These are phyloP conservation scores for Tulasnella sp. DNA, from an alignment of 768 basidiomycete species.

Conservation along the genomic window DNA sequence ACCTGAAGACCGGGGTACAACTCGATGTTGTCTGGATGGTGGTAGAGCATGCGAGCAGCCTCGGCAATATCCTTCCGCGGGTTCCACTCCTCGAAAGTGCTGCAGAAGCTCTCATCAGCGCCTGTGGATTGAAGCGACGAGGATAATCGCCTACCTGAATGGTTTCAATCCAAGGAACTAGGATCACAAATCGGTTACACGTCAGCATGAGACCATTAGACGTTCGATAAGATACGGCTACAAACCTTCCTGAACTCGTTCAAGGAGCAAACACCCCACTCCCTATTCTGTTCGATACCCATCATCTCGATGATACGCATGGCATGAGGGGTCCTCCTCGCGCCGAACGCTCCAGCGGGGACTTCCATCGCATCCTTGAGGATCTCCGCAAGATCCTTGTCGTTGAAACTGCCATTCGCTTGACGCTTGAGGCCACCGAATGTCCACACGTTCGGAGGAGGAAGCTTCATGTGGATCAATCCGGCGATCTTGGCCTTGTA, in stretches of 20 bases:
- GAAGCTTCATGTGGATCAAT: background rate
- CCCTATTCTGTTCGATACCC: conserved; percentile 42
- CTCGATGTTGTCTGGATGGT: conserved; percentile 16
- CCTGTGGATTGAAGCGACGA: no score
- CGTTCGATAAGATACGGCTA: background rate
- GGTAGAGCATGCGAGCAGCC: conserved; percentile 15
- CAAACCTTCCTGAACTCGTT: conserved; percentile 3
- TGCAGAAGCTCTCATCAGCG: no score
- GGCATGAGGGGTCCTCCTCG: conserved; percentile 36
- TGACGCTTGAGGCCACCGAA: conserved; percentile 28
- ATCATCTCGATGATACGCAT: conserved; percentile 45
- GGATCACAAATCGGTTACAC: background rate
- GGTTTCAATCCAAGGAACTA: conserved; percentile 18
- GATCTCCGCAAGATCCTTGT: conserved; percentile 31
- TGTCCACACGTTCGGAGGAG: conserved; percentile 22
- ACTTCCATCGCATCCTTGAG: conserved; percentile 37
- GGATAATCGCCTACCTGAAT: background rate
- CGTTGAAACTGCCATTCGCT: conserved; percentile 18
- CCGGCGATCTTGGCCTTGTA: background rate
- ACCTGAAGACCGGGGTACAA: conserved; percentile 16
- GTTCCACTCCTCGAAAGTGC: conserved; percentile 19
- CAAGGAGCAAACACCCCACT: conserved; percentile 40
- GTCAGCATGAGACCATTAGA: conserved; percentile 5
- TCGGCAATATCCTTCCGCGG: conserved; percentile 10
- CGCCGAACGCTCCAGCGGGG: conserved; percentile 38